phyloP scores from a whole-genome alignment of 371 early-diverging fungal species.

The Mortierella sp. region DNA sequence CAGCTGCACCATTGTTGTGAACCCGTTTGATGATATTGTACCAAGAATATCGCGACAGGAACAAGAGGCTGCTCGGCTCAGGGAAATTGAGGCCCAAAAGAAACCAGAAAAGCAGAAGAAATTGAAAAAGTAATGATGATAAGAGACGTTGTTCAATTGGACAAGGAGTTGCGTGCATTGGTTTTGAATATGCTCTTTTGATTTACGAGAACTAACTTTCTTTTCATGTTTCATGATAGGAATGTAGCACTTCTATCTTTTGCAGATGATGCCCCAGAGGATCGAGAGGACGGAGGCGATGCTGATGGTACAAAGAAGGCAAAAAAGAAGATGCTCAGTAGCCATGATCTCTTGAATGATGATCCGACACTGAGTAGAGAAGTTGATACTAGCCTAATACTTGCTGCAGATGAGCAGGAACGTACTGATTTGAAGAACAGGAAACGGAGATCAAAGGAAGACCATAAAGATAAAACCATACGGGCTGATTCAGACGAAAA shows the following conservation, averaged over 20 bases:
- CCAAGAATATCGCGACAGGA: conserved; percentile 82
- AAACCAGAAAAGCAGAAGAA: conserved; percentile 70
- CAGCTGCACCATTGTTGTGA: conserved; percentile 77
- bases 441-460: neutral
- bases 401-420: conserved; percentile 2
- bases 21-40: conserved; percentile 94
- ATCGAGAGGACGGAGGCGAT: conserved; percentile 23
- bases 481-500: neutral
- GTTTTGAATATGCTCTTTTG: too few relatives aligned
- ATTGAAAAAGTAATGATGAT: conserved; percentile 68
- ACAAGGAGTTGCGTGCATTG: too few relatives aligned
- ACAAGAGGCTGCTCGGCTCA: conserved; percentile 58
- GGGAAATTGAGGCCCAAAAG: conserved; percentile 56
- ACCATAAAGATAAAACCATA: neutral
- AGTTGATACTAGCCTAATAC: conserved; percentile 42
- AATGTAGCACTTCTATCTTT: conserved; percentile 89
- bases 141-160: neutral
- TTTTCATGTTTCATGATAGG: conserved; percentile 54
- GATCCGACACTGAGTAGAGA: conserved; percentile 67
- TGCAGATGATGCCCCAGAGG: conserved; percentile 81
- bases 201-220: neutral
- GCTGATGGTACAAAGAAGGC: conserved; percentile 30
- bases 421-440: neutral
- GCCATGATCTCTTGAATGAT: conserved; percentile 80
- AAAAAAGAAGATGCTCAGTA: conserved; percentile 74